phyloP scores from a whole-genome alignment of 495 filamentous ascomycete genomes.

The Wilcoxina mikolae region DNA sequence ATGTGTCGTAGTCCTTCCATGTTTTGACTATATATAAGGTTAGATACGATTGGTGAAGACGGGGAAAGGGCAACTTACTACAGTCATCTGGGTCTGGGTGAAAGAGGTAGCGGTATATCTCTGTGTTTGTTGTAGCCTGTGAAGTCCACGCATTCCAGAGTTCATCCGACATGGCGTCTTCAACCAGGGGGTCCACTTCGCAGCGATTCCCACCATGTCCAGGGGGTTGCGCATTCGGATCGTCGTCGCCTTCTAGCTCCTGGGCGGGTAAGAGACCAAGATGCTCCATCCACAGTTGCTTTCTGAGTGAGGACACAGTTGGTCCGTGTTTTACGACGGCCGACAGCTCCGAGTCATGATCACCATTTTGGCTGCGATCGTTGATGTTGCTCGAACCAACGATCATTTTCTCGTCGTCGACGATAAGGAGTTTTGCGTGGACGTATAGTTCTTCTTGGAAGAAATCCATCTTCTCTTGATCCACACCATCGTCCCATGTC shows the following conservation, averaged over 20 bases:
- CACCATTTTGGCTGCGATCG: constrained; percentile 77
- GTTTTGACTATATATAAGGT: constrained; percentile 44
- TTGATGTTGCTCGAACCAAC: constrained; percentile 89
- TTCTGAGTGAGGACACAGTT: constrained; percentile 54
- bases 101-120: constrained; percentile 76
- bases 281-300: constrained; percentile 86
- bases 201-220: constrained; percentile 53
- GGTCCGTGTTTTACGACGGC: constrained; percentile 82
- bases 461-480: constrained; percentile 69
- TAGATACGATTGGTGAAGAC: neutral
- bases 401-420: constrained; percentile 65
- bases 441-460: constrained; percentile 92
- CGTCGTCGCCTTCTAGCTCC: constrained; percentile 42
- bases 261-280: constrained; percentile 69
- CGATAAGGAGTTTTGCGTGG: constrained; percentile 71
- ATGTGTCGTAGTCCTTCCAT: constrained; percentile 77
- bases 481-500: constrained; percentile 52
- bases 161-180: constrained; percentile 71
- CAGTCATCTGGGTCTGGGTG: constrained; percentile 83
- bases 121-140: constrained; percentile 62
- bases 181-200: constrained; percentile 45
- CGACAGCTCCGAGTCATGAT: constrained; percentile 82
- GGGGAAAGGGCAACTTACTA: constrained; percentile 33
- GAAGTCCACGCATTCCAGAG: constrained; percentile 77
- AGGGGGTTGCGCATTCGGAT: constrained; percentile 72